These are phyloP conservation scores for Ceratobasidium sp. DNA, from an alignment of 1,284 basidiomycete species.

Conservation along the genomic window DNA sequence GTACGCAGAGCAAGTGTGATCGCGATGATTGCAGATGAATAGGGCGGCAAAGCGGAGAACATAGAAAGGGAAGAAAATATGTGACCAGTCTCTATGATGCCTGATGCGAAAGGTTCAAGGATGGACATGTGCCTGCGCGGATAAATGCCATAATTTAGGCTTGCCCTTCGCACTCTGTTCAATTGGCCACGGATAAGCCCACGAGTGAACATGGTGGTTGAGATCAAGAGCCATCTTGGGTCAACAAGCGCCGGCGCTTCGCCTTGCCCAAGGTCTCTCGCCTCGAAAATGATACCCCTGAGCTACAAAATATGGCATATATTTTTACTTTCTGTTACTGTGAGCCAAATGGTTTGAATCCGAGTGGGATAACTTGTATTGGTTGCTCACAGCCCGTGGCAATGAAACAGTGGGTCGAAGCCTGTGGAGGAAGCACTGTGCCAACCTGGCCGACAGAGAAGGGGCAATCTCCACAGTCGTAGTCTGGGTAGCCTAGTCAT, in stretches of 20 bases:
- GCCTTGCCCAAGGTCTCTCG: no score
- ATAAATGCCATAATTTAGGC: neutral
- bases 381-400: no score
- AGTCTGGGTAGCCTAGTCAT: no score
- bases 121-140: conserved; percentile 27
- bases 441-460: no score
- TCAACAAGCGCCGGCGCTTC: conserved; percentile 8
- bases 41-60: conserved; percentile 69
- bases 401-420: no score
- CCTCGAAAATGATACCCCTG: no score
- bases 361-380: no score
- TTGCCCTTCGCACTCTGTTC: neutral
- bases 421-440: no score
- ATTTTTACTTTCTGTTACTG: no score
- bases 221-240: neutral
- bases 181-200: conserved; percentile 9
- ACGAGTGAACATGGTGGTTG: conserved; percentile 20
- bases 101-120: conserved; percentile 52
- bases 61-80: conserved; percentile 72
- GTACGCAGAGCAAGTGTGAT: conserved; percentile 72
- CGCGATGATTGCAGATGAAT: conserved; percentile 79
- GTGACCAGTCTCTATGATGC: conserved; percentile 57
- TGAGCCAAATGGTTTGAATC: no score
- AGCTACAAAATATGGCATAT: no score
- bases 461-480: no score